Evolutionary conservation across 257 asterid genomes (phyloP), one percentile per base, ranked within the genome.

Genomic region (Fraxinus cuspidata): DNA sequence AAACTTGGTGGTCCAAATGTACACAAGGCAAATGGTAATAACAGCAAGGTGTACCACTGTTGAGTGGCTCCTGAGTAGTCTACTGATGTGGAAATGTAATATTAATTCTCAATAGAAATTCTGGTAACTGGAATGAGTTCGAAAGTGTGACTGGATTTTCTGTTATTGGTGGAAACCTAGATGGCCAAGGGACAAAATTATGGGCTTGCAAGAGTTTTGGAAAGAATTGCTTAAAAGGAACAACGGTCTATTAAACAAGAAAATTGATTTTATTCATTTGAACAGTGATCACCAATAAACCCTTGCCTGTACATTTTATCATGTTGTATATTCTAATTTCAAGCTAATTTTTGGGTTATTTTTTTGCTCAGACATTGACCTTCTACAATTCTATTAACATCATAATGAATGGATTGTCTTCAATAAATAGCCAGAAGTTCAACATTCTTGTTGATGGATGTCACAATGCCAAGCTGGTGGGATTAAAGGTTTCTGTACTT

Each of bases 371-470:
- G 96, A 77, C 91, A 13, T 27, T 91, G 76, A 87, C 85, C 0
- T 84, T 91, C 75, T 85, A 86, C 87, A 83, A 88, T 31, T 89
- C 94, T 5, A 83, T 86, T 71, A 84, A 86, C 51, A 76, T 91
- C 63, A 1, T 78, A 9, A 78, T 91, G 78, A 83, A 68, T 37
- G 91, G 91, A 73, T 76, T 90, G 69, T 40, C 77, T 0, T 90
- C 96, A 5, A 3, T 81, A 32, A 87, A 89, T 79, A 89, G 94
- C n/a, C 92, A 89, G 40, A 81, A 76, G 86, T 86, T 90, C 64
- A 92, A 91, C 84, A 78, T 89, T 71, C 83, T 88, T 0, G 29
- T 91, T 11, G 77, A 89, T 12, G 89, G 90, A 2, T 85, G 91
- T 63, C 82, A 76, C 13, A 84, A 83, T n/a, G 85, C 75, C 13